These are phyloP conservation scores for Mycena pura DNA, from an alignment of 768 basidiomycete genomes.

Conservation along the genomic window DNA sequence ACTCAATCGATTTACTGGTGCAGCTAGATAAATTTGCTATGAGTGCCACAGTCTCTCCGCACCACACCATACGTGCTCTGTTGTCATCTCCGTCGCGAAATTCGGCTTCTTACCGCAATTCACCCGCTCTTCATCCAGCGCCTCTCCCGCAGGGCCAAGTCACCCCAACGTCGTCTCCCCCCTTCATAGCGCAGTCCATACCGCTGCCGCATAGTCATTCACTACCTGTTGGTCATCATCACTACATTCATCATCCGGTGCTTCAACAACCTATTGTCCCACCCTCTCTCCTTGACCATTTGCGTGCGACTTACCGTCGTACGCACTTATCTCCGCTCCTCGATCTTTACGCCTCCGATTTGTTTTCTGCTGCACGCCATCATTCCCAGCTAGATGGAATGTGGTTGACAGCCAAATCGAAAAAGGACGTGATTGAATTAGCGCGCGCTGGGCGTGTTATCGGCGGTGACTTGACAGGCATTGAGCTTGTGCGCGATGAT, in stretches of 20 bases:
- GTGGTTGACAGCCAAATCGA: slow-evolving; percentile 65
- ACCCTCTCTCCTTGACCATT: slow-evolving; percentile 34
- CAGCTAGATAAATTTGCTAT: slow-evolving; percentile 84
- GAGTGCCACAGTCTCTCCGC: slow-evolving; percentile 66
- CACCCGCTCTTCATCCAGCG: slow-evolving; percentile 34
- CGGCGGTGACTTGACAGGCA: slow-evolving; percentile 64
- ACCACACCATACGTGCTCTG: slow-evolving; percentile 45
- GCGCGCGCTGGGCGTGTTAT: slow-evolving; percentile 71
- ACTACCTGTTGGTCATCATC: slow-evolving; percentile 30
- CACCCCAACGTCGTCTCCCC: slow-evolving; percentile 27
- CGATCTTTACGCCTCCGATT: slow-evolving; percentile 70
- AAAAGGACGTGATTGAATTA: slow-evolving; percentile 71
- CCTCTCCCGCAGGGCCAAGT: slow-evolving; percentile 30
- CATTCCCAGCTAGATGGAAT: slow-evolving; percentile 72
- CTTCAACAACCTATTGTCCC: slow-evolving; percentile 35
- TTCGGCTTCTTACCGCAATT: slow-evolving; percentile 23
- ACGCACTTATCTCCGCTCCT: slow-evolving; percentile 59
- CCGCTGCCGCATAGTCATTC: slow-evolving; percentile 40
- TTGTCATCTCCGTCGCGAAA: slow-evolving; percentile 28
- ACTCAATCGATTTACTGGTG: slow-evolving; percentile 8
- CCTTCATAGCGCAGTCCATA: slow-evolving; percentile 30
- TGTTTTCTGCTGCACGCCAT: slow-evolving; percentile 78
- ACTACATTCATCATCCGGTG: slow-evolving; percentile 33
- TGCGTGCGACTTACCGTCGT: slow-evolving; percentile 39
- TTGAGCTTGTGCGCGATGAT: slow-evolving; percentile 53